phyloP scores from a whole-genome alignment of 495 filamentous ascomycete species.

The Aspergillus sclerotioniger region DNA sequence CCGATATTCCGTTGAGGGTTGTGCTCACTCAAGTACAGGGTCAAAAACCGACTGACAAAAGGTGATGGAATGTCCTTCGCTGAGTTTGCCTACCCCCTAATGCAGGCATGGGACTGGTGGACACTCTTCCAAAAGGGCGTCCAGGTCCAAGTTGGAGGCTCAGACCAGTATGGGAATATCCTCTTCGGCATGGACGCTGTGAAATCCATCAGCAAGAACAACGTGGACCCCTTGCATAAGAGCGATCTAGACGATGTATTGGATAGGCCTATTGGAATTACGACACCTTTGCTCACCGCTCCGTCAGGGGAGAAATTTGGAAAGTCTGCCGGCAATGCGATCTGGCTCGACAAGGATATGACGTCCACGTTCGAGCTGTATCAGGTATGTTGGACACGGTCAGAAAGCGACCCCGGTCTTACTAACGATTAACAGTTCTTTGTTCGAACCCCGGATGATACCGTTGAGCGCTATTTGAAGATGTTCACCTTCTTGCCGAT shows the following conservation, averaged over 20 bases:
- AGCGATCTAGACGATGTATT: conserved; percentile 31
- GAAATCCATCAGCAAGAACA: conserved; percentile 62
- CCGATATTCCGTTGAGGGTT: background rate
- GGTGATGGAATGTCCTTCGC: conserved; percentile 91
- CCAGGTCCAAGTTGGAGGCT: conserved; percentile 86
- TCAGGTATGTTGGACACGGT: conserved; percentile 46
- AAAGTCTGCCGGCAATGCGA: conserved; percentile 89
- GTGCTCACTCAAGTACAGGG: conserved; percentile 50
- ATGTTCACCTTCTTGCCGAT: conserved; percentile 87
- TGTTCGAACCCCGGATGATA: conserved; percentile 74
- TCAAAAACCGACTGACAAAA: conserved; percentile 73
- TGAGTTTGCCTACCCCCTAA: conserved; percentile 88
- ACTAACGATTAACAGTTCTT: conserved; percentile 63
- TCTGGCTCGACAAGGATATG: conserved; percentile 85
- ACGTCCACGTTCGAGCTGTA: conserved; percentile 86
- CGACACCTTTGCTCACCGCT: conserved; percentile 84
- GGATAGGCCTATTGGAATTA: conserved; percentile 73
- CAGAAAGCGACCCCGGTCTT: background rate
- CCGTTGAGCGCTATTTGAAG: conserved; percentile 76
- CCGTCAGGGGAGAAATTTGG: conserved; percentile 87
- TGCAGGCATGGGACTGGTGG: conserved; percentile 99
- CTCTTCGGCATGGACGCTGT: conserved; percentile 83
- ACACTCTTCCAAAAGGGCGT: conserved; percentile 64
- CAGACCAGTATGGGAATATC: conserved; percentile 97
- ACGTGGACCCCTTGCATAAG: conserved; percentile 26